Evolutionary conservation across 2,329 filamentous ascomycete species (phyloP).

Genomic region (Sporothrix protearum): DNA sequence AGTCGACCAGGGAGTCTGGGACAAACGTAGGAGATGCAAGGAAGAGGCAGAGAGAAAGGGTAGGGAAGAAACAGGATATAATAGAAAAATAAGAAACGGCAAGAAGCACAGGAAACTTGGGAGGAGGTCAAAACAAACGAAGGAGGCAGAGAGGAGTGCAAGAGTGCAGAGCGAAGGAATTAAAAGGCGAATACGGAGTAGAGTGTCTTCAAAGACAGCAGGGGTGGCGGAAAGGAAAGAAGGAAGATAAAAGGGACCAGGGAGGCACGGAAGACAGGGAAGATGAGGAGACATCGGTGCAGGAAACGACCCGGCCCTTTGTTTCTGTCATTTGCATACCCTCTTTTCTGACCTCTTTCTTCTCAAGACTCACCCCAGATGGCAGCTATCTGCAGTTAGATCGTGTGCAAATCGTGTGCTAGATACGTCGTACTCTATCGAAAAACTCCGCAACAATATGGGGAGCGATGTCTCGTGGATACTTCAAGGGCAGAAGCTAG

Average conservation of each 20-base stretch:
- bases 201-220: conserved; percentile 5
- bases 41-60: conserved; percentile 12
- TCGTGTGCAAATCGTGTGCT: not conserved
- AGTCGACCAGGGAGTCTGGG: conserved; percentile 22
- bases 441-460: not conserved
- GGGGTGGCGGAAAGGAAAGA: not conserved
- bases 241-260: conserved; percentile 9
- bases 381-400: conserved; percentile 1
- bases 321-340: not conserved
- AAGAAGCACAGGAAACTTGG: not conserved
- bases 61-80: conserved; percentile 7
- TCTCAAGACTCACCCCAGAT: conserved; percentile 12
- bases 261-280: conserved; percentile 16
- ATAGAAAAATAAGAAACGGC: conserved; percentile 10
- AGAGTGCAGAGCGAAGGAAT: not conserved
- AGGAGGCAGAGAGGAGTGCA: not conserved
- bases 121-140: conserved; percentile 9
- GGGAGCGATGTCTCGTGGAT: not conserved
- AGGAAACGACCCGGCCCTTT: conserved; percentile 17
- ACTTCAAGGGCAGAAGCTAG: not conserved
- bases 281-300: conserved; percentile 11
- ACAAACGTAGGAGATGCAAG: conserved; percentile 14
- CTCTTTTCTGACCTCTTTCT: conserved; percentile 6
- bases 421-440: not conserved
- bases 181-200: conserved; percentile 14